phyloP scores from a whole-genome alignment of 2,329 filamentous ascomycete genomes.

The Aspergillus sp. region DNA sequence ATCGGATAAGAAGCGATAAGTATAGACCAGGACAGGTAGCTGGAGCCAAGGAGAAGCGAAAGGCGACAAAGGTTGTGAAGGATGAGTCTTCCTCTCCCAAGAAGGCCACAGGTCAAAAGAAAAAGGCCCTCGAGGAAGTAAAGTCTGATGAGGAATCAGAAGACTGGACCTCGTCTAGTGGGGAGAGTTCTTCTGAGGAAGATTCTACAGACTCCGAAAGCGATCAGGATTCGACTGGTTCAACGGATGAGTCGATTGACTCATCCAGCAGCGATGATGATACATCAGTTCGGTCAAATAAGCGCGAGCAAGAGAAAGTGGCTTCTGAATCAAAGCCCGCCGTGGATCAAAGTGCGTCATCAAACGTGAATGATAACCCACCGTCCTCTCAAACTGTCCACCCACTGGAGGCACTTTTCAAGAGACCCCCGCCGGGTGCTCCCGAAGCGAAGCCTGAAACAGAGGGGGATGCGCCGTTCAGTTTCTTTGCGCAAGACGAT shows the following conservation, averaged over 20 bases:
- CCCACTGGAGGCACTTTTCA: conserved; percentile 90
- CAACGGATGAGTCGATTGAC: conserved; percentile 31
- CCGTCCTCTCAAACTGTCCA: conserved; percentile 59
- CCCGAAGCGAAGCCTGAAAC: conserved; percentile 38
- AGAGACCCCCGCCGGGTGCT: conserved; percentile 58
- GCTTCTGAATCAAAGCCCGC: conserved; percentile 14
- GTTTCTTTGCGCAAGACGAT: conserved; percentile 70
- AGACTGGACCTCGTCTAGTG: conserved; percentile 43
- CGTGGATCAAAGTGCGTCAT: conserved; percentile 17
- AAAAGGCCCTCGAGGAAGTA: conserved; percentile 15
- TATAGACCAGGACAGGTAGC: conserved; percentile 34
- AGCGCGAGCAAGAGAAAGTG: conserved; percentile 8
- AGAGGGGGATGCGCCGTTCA: conserved; percentile 65
- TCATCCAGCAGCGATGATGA: conserved; percentile 29
- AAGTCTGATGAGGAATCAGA: conserved; percentile 28
- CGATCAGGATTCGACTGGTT: conserved; percentile 27
- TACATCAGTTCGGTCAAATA: background rate
- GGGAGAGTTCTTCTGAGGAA: conserved; percentile 32
- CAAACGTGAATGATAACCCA: conserved; percentile 7
- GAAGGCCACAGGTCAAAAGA: conserved; percentile 19
- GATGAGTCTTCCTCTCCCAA: conserved; percentile 11
- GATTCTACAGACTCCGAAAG: conserved; percentile 29
- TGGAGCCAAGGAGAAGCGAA: conserved; percentile 35
- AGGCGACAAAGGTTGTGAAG: conserved; percentile 16
- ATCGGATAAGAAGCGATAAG: conserved; percentile 32